Base-by-base conservation (phyloP, 169 alveolate genomes). In the Cryptosporidium meleagridis region DNA sequence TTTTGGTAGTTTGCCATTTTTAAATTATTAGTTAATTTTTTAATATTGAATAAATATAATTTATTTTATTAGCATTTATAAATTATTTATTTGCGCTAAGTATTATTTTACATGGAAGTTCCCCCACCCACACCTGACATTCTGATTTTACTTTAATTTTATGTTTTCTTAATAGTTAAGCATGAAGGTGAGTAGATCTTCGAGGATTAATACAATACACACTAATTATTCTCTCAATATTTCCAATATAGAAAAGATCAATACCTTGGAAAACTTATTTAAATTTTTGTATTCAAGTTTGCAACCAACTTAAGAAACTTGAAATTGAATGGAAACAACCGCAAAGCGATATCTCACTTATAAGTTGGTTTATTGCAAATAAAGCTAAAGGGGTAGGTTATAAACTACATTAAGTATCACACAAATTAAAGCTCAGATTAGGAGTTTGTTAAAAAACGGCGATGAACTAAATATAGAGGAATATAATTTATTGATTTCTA, bases 271-370 rank as follows among this genome's bases (percentile, higher is more conserved):
- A 62, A 23, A 62, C 23, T 7, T 80, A 80, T 23, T 12, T 80
- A 14, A 10, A 80, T 80, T 80, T 80, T 65, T 62, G 80, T n/a
- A 80, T 65, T 23, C 35, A 61, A 21, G 16, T 80, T 41, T 62
- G 69, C 37, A 62, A 14, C 70, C 55, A 67, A 26, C 67, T 80
- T 31, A 80, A 80, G 45, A 48, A 80, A 21, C 52, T 80, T 26
- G 89, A 80, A n/a, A 39, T 39, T 29, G 35, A 37, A 61, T 80
- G 89, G 89, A 26, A 45, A 16, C 89, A 80, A 33, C 89, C 89
- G 12, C 89, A 80, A 41, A 80, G 89, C 41, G 89, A 80, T 58
- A 26, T 80, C 0, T 62, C 89, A 37, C 67, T 80, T 9, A 80
- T 80, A n/a, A 45, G 33, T n/a, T 80, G 89, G 89, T 80, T 59